Evolutionary conservation across 371 early-diverging fungal genomes (phyloP), one percentile per base, ranked within the genome.

Genomic region (Apophysomyces variabilis): DNA sequence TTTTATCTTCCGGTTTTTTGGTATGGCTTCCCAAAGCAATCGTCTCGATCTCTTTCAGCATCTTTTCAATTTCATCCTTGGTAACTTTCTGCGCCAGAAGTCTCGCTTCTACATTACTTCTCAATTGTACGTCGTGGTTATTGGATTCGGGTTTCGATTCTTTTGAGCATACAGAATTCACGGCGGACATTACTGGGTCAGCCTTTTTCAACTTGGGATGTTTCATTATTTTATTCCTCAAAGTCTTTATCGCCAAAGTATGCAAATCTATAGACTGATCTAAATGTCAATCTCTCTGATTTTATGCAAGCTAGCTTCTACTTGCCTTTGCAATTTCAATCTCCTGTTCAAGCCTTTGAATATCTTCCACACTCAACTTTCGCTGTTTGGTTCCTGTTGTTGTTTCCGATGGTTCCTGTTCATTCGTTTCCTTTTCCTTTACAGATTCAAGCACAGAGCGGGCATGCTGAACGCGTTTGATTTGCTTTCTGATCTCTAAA

Each of bases 261-360:
- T 76, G 79, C 21, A 82, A 57, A 44, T 82, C 73, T n/a, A 82
- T 12, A 12, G 41, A 36, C 77, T 80, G 59, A n/a, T 36, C 14
- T 26, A 18, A 18, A 58, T 4, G 21, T 58, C 12, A 26, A 26
- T 26, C 32, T 26, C 32, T 1, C 3, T 3, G 32, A 56, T 16
- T 8, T 32, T 50, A 16, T n/a, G 21, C 32, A 12, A 60, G 14
- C 39, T 7, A 4, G 13, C 16, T 11, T 26, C 14, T 12, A 3
- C 39, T 41, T 68, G 75, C 80, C 74, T 78, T 81, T 35, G 77
- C 35, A 6, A 72, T 57, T 35, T 76, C 73, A 26, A 78, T 61
- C 38, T 79, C 76, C 12, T 67, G 65, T 67, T 81, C 79, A 39
- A 73, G 62, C 14, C 66, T 60, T n/a, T 65, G 62, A 8, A 74